Evolutionary conservation across 2,329 filamentous ascomycete species (phyloP), one percentile per base, ranked within the genome.

Genomic region (Cryoendolithus antarcticus): DNA sequence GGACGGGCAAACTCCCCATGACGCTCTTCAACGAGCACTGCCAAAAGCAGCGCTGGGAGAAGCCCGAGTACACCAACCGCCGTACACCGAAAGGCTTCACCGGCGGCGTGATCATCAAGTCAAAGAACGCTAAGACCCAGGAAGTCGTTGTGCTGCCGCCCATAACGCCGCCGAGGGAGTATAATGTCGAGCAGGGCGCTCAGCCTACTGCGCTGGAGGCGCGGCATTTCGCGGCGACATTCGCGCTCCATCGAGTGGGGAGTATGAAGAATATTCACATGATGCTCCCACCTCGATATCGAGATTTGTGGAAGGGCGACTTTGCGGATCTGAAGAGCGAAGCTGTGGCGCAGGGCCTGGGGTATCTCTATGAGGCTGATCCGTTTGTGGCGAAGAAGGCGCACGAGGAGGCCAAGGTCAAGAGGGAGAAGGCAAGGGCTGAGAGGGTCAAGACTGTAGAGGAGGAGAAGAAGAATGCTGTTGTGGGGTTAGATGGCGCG

Each of bases 211-310:
- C 86, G 1, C 71, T 96, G 7, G 91, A 98, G 66, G 89, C 91
- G 12, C 80, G 82, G 43, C 89, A 98, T 65, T 91, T 93, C 48
- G 86, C 88, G 6, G 91, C 91, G 3, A 85, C 88, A 0, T 96
- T 93, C 62, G 83, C 80, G 2, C 71, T 98, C 6, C 96, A 91
- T 57, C 75, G 91, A 36, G 83, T 96, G 3, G 89, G 84, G 61
- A 95, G 82, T 56, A 93, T 93, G 79, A 86, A 88, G 62, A 96
- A 96, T 57, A 76, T 95, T 52, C 86, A 94, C 57, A 93, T 86
- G 68, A 89, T 88, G 65, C 71, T 98, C 48, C 91, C 91, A 15
- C 91, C 91, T 0, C 83, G 82, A 43, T 93, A 95, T 62, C 82
- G 80, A 54, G 76, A 84, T 47, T 66, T 95, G 32, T 98, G 91